phyloP scores from a whole-genome alignment of 2,329 filamentous ascomycete genomes.

The Metarhizium sp. region DNA sequence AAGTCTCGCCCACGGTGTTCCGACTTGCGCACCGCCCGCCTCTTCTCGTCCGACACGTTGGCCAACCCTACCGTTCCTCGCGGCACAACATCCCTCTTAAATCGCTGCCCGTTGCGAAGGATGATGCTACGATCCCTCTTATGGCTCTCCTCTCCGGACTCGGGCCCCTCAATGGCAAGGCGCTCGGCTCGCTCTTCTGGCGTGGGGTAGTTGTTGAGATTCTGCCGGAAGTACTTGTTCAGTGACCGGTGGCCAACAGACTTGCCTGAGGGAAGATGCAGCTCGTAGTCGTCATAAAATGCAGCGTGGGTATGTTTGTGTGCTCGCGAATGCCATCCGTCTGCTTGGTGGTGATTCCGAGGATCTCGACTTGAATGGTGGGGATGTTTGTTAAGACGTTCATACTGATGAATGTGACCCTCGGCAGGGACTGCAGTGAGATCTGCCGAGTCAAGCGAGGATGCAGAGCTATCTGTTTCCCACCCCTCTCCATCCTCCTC shows the following conservation, averaged over 20 bases:
- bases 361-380: conserved; percentile 68
- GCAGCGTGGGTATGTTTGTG: conserved; percentile 66
- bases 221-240: conserved; percentile 85
- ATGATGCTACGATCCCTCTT: conserved; percentile 15
- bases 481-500: conserved; percentile 64
- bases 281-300: conserved; percentile 86
- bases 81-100: conserved; percentile 48
- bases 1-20: conserved; percentile 62
- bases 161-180: conserved; percentile 45
- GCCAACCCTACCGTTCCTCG: conserved; percentile 70
- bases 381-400: conserved; percentile 60
- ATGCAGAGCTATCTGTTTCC: conserved; percentile 92
- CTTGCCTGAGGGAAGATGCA: conserved; percentile 84
- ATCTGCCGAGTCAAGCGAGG: conserved; percentile 78
- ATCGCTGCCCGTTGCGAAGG: conserved; percentile 16
- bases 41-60: conserved; percentile 68
- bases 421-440: conserved; percentile 72
- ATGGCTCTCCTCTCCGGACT: conserved; percentile 24
- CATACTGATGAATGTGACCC: conserved; percentile 59
- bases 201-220: conserved; percentile 75
- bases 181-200: conserved; percentile 65
- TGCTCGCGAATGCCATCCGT: conserved; percentile 75
- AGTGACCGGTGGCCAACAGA: conserved; percentile 85
- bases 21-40: conserved; percentile 52
- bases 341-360: conserved; percentile 61